phyloP scores from a whole-genome alignment of 2,329 filamentous ascomycete species.

The Trichophyton schoenleinii region DNA sequence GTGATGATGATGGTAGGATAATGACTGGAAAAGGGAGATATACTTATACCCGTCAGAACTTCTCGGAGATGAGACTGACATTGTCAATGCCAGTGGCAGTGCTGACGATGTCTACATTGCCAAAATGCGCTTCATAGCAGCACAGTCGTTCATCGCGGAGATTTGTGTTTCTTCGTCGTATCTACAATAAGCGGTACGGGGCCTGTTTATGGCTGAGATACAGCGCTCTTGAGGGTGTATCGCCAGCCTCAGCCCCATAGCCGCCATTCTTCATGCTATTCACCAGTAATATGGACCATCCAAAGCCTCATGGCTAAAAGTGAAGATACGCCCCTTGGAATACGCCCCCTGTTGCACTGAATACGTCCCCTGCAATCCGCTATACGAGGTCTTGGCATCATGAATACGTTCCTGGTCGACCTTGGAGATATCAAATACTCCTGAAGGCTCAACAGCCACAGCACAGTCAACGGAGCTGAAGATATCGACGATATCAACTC shows the following conservation, averaged over 20 bases:
- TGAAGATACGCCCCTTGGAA: neutral
- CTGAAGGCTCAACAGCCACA: neutral
- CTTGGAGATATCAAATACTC: neutral
- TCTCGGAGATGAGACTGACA: neutral
- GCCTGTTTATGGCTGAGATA: neutral
- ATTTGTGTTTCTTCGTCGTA: neutral
- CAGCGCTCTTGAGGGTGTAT: neutral
- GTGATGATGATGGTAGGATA: neutral
- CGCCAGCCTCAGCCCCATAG: neutral
- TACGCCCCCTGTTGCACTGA: neutral
- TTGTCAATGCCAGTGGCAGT: neutral
- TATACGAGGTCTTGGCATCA: neutral
- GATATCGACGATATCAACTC: neutral
- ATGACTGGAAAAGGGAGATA: neutral
- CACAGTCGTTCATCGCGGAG: neutral
- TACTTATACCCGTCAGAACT: neutral
- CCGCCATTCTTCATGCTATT: neutral
- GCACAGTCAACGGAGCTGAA: neutral
- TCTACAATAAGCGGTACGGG: neutral
- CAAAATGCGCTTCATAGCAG: neutral
- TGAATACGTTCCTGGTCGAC: neutral
- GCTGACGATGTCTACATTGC: neutral
- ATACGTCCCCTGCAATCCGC: slow-evolving; percentile 3
- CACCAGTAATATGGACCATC: neutral
- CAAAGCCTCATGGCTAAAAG: neutral